These are phyloP conservation scores for Podila horticola DNA, from an alignment of 192 early-diverging fungal genomes.

Conservation along the genomic window DNA sequence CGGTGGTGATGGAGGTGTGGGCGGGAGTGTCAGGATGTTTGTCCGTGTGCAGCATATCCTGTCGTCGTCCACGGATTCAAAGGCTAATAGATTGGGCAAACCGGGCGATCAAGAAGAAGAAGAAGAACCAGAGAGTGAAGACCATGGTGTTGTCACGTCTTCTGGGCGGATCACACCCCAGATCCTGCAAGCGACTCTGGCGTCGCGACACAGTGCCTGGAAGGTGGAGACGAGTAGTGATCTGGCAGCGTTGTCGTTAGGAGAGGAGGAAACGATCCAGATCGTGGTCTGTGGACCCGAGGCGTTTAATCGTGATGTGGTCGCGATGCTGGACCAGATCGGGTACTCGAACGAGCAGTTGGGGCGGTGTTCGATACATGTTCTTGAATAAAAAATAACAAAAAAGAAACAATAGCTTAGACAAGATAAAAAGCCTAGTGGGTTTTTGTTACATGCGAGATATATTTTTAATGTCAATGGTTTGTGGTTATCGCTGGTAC, in stretches of 20 bases:
- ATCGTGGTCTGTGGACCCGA: constrained; percentile 45
- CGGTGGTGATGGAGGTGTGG: not conserved
- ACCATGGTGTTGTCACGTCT: not conserved
- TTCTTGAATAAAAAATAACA: constrained; percentile 26
- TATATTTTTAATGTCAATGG: too few relatives aligned
- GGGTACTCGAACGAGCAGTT: constrained; percentile 1
- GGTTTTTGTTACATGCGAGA: too few relatives aligned
- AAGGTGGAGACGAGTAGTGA: not conserved
- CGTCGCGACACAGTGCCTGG: too few relatives aligned
- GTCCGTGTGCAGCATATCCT: constrained; percentile 39
- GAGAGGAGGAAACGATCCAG: not conserved
- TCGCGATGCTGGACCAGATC: constrained; percentile 17
- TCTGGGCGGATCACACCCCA: constrained; percentile 19
- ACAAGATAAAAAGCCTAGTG: not conserved
- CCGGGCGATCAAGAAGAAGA: not conserved
- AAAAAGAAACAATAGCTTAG: too few relatives aligned
- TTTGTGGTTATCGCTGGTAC: too few relatives aligned
- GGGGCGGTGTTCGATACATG: constrained; percentile 16
- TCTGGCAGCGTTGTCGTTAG: not conserved
- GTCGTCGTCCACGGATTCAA: not conserved
- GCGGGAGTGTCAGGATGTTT: not conserved
- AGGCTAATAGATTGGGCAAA: not conserved
- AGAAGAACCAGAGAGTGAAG: not conserved
- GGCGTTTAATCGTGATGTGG: constrained; percentile 30
- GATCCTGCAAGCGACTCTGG: constrained; percentile 11